A percentile compares a stretch with the other conserved stretches of the same genome.
These are phyloP conservation scores for Aspergillus oerlinghausenensis DNA, from an alignment of 2,329 filamentous ascomycete species.

Conservation along the genomic window DNA sequence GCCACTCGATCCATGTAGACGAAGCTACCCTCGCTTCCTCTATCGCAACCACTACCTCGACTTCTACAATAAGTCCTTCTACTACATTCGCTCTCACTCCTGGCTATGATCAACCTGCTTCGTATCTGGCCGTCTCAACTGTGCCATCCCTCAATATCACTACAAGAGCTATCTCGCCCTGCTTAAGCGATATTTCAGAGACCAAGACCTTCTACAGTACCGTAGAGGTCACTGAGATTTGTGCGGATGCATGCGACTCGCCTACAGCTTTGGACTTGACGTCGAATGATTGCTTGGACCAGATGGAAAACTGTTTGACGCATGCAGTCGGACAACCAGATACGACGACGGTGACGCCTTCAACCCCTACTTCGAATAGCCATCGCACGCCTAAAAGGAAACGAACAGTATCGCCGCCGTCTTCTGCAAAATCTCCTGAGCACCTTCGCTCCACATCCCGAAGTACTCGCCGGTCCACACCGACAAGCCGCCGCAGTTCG, in stretches of 20 bases:
- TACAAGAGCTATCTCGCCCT: constrained; percentile 8
- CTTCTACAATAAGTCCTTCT: background rate
- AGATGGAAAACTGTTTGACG: constrained; percentile 1
- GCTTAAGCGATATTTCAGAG: constrained; percentile 12
- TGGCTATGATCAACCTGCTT: background rate
- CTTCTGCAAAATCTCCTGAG: constrained; percentile 22
- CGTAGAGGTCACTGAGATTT: constrained; percentile 15
- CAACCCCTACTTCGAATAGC: background rate
- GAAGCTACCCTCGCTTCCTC: background rate
- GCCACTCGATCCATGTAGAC: background rate
- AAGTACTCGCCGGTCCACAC: constrained; percentile 27
- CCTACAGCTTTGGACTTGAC: background rate
- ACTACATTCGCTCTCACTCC: constrained; percentile 7
- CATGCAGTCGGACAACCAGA: background rate
- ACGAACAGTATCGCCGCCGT: constrained; percentile 26
- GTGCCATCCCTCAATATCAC: constrained; percentile 8
- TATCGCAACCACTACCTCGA: background rate
- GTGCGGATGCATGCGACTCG: constrained; percentile 4
- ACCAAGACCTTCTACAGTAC: constrained; percentile 19
- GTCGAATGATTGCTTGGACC: constrained; percentile 1
- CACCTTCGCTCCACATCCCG: constrained; percentile 32
- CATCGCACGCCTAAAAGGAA: constrained; percentile 15
- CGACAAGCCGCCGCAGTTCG: constrained; percentile 25
- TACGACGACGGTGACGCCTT: background rate
- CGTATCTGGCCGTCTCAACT: constrained; percentile 1